Conservation (phyloP, 805 yeast species). For the Lachancea lanzarotensis region DNA sequence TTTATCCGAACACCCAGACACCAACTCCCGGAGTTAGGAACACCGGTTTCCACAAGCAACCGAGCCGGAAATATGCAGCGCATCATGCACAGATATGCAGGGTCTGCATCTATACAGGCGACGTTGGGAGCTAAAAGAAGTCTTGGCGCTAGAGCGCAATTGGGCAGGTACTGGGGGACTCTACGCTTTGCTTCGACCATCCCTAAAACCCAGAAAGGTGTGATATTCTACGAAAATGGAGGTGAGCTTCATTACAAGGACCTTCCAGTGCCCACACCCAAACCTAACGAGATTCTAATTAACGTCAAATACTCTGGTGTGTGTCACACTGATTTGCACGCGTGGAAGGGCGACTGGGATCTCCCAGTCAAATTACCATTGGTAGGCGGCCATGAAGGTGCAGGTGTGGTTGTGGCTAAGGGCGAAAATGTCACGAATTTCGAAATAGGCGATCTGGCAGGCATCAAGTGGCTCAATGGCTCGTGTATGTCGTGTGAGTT, state of each 20-base stretch:
- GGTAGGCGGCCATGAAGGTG: conserved; percentile 73
- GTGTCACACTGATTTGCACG: conserved; percentile 70
- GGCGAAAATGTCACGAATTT: conserved; percentile 56
- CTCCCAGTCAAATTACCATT: conserved; percentile 52
- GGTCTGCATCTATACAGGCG: not conserved
- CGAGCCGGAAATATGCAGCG: not conserved
- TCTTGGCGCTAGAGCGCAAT: not conserved
- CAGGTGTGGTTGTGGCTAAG: conserved; percentile 60
- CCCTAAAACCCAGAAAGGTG: conserved; percentile 46
- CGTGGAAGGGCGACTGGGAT: conserved; percentile 71
- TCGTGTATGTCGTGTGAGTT: conserved; percentile 59
- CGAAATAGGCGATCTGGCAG: conserved; percentile 60
- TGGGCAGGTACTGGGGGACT: conserved; percentile 1
- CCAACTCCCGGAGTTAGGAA: too few species aligned
- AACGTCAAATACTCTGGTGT: conserved; percentile 70
- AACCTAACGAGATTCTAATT: conserved; percentile 56
- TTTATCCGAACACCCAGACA: not conserved
- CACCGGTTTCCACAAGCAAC: not conserved
- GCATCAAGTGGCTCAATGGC: conserved; percentile 64
- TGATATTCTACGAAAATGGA: conserved; percentile 43
- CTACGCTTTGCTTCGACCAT: conserved; percentile 16
- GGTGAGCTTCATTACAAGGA: conserved; percentile 45
- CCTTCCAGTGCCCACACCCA: conserved; percentile 54
- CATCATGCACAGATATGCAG: conserved; percentile 1
- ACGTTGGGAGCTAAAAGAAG: not conserved